phyloP scores from a whole-genome alignment of 2,329 filamentous ascomycete genomes.

The Fusarium nurragi region DNA sequence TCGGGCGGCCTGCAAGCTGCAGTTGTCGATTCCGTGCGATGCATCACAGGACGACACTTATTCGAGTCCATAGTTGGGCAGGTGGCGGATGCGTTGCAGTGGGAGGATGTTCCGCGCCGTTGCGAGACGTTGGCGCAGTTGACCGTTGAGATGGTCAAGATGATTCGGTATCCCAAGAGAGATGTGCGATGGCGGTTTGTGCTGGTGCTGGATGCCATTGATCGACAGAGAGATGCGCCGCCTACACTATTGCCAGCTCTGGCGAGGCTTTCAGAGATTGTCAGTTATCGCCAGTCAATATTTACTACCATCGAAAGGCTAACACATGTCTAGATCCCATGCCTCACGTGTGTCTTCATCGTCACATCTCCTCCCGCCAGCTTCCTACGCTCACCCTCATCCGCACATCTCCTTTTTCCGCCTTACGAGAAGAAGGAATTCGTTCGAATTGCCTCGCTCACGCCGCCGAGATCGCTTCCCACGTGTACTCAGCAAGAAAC shows the following conservation, averaged over 20 bases:
- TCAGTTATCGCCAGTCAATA: conserved; percentile 55
- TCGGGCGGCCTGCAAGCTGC: conserved; percentile 61
- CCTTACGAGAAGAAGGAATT: conserved; percentile 85
- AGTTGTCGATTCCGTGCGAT: conserved; percentile 76
- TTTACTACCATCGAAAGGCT: neutral
- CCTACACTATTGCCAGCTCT: conserved; percentile 83
- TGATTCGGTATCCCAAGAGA: conserved; percentile 61
- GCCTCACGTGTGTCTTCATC: conserved; percentile 79
- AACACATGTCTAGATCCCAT: conserved; percentile 71
- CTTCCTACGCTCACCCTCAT: conserved; percentile 74
- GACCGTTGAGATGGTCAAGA: conserved; percentile 73
- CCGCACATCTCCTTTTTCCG: conserved; percentile 83
- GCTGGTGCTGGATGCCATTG: conserved; percentile 87
- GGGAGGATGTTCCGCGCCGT: conserved; percentile 62
- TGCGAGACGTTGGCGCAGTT: conserved; percentile 86
- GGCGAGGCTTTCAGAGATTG: conserved; percentile 81
- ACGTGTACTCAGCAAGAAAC: conserved; percentile 66
- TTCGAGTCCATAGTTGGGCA: conserved; percentile 75
- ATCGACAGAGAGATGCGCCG: conserved; percentile 82
- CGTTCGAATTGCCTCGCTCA: conserved; percentile 76
- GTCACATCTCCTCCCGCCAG: conserved; percentile 75
- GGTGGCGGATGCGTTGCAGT: conserved; percentile 62
- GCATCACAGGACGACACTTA: conserved; percentile 80
- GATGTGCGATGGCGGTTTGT: conserved; percentile 70
- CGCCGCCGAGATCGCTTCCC: conserved; percentile 54